Percentiles rank a stretch among this genome's conserved stretches.
These are phyloP conservation scores for Solanum tarapatanum DNA, from an alignment of 257 asterid genomes.

Conservation along the genomic window DNA sequence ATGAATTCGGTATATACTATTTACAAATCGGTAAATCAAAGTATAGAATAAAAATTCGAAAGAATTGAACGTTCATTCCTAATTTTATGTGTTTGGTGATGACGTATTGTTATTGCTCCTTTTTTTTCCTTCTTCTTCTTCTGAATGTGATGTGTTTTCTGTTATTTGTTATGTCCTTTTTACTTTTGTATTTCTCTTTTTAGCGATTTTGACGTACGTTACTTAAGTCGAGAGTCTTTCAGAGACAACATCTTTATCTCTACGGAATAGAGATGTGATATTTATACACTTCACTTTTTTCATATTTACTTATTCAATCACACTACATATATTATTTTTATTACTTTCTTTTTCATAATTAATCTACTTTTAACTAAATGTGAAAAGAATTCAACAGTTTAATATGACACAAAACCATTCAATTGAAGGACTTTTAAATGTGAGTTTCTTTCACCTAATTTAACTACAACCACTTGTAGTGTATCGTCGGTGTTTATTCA, in stretches of 20 bases:
- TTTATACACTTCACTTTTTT: not conserved
- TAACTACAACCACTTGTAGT: not conserved
- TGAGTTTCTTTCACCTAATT: not conserved
- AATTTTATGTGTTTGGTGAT: not conserved
- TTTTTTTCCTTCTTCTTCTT: too few relatives aligned
- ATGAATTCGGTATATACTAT: too few relatives aligned
- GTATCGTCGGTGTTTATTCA: not conserved
- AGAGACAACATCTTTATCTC: not conserved
- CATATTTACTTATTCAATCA: too few relatives aligned
- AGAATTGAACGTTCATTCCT: not conserved
- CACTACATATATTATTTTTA: not conserved
- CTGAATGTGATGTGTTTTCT: too few relatives aligned
- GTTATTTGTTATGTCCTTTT: not conserved
- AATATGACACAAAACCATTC: not conserved
- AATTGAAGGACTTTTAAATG: not conserved
- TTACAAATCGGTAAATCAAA: too few relatives aligned
- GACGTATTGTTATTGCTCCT: too few relatives aligned
- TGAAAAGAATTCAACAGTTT: not conserved
- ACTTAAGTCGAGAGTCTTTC: not conserved
- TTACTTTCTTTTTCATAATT: not conserved
- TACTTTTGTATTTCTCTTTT: not conserved
- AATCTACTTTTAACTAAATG: not conserved
- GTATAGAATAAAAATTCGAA: too few relatives aligned
- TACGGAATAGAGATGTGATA: too few relatives aligned
- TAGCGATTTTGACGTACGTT: too few relatives aligned